Conservation (phyloP, 441 rosid species). For the Omphalea diandra region DNA sequence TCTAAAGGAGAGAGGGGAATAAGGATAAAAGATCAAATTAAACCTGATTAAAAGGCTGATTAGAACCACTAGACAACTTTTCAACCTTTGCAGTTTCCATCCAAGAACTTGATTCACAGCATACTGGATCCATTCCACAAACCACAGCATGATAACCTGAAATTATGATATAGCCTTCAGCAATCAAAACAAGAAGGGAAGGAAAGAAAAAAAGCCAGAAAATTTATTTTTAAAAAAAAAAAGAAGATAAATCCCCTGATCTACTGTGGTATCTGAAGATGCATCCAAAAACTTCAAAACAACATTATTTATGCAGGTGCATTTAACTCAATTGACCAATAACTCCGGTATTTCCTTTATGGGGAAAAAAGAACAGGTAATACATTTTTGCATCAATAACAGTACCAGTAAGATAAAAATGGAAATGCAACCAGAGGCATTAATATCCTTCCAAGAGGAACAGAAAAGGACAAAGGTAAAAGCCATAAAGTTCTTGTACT, state of each 20-base stretch:
- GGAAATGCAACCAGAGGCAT: background rate
- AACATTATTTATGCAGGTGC: background rate
- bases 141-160: conserved; percentile 84
- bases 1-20: background rate
- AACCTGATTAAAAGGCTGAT: conserved; percentile 99
- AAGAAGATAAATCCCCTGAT: background rate
- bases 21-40: background rate
- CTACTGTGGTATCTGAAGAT: background rate
- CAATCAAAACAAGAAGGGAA: conserved; percentile 12
- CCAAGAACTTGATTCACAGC: conserved; percentile 90
- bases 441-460: background rate
- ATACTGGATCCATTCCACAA: conserved; percentile 96
- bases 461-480: background rate
- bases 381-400: background rate
- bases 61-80: conserved; percentile 67
- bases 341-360: background rate
- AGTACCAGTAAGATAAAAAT: background rate
- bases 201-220: background rate
- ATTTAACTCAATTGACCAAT: background rate
- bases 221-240: no score
- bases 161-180: conserved; percentile 14
- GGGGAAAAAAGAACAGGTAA: background rate
- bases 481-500: background rate
- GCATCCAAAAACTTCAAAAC: background rate
- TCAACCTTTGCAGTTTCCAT: conserved; percentile 80